Conservation (phyloP, 1,284 basidiomycete species). For the Megacollybia platyphylla region DNA sequence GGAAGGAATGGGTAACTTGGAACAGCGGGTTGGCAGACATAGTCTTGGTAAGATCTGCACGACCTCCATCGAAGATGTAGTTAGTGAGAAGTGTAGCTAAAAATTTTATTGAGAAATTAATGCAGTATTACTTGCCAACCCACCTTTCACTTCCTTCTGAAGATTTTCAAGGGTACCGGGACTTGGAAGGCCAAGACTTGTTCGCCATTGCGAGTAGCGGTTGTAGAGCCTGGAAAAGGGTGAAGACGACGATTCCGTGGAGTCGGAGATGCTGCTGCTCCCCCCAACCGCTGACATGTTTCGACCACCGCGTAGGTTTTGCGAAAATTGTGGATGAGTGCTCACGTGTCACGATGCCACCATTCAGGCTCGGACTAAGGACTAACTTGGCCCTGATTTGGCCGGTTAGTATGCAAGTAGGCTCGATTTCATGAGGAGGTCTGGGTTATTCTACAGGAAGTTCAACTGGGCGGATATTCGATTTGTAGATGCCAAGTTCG, state of each 20-base stretch:
- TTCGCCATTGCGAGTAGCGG: constrained; percentile 71
- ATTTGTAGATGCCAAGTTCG: too few species aligned
- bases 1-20: constrained; percentile 96
- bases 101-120: constrained; percentile 4
- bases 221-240: constrained; percentile 37
- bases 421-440: too few species aligned
- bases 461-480: too few species aligned
- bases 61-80: constrained; percentile 93
- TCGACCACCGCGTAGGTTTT: not conserved
- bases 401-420: too few species aligned
- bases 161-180: constrained; percentile 87
- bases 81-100: constrained; percentile 88
- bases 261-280: constrained; percentile 23
- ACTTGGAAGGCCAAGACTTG: constrained; percentile 69
- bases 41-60: constrained; percentile 93
- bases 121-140: constrained; percentile 9
- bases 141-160: constrained; percentile 84
- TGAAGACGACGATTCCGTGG: constrained; percentile 4
- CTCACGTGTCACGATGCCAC: too few species aligned
- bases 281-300: not conserved
- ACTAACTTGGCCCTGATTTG: too few species aligned
- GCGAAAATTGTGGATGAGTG: not conserved
- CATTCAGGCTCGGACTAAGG: too few species aligned
- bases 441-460: too few species aligned
- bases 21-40: constrained; percentile 91